Conservation (phyloP, 306 rosid genomes). For the Lathyrus sativus region DNA sequence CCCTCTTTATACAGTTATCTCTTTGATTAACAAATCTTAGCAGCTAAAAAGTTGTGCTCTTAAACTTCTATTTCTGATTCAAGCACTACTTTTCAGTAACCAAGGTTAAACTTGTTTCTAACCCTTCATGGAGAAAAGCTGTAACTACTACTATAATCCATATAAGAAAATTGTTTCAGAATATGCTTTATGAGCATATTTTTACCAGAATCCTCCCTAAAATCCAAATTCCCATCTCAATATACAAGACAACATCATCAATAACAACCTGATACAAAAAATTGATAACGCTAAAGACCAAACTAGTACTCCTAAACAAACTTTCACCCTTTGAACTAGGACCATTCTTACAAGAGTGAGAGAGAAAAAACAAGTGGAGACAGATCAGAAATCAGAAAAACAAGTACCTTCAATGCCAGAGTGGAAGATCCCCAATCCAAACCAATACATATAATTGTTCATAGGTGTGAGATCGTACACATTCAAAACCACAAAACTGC, state of each 20-base stretch:
- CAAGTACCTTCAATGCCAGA: conserved; percentile 84
- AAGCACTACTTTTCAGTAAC: neutral
- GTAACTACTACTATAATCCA: neutral
- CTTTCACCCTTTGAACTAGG: neutral
- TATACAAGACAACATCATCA: neutral
- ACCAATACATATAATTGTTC: conserved; percentile 76
- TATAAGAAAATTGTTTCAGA: neutral
- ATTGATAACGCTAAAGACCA: neutral
- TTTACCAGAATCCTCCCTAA: neutral
- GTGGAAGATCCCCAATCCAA: conserved; percentile 91
- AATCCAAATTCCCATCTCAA: neutral
- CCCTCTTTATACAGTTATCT: conserved; percentile 1
- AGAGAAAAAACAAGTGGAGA: neutral
- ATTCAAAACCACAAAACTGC: conserved; percentile 62
- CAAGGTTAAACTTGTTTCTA: neutral
- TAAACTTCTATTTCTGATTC: conserved; percentile 15
- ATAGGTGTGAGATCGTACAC: conserved; percentile 93
- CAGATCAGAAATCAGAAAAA: conserved; percentile 35
- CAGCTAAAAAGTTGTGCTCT: conserved; percentile 3
- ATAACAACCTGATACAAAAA: neutral
- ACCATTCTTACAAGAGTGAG: neutral
- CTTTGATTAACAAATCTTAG: neutral
- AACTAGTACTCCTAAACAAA: neutral
- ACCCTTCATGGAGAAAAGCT: neutral
- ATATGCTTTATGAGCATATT: neutral